These are phyloP conservation scores for Chytriomyces sp. DNA, from an alignment of 192 early-diverging fungal species.

Conservation along the genomic window DNA sequence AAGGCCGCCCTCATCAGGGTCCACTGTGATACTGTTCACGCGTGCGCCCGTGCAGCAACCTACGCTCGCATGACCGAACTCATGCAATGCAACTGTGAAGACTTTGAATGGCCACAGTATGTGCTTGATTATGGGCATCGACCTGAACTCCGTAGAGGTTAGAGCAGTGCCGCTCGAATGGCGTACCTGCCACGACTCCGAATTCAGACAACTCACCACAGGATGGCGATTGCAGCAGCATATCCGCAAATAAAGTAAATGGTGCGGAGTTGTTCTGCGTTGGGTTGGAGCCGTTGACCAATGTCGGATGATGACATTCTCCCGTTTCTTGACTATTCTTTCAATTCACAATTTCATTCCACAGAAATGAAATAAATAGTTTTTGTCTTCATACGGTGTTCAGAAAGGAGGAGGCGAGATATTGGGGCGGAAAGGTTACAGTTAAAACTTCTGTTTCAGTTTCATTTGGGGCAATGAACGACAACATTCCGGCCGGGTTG, in stretches of 20 bases:
- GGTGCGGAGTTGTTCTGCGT: conserved; percentile 43
- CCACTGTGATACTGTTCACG: conserved; percentile 84
- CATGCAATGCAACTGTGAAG: conserved; percentile 80
- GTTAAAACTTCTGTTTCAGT: no score
- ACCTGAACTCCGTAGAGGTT: conserved; percentile 65
- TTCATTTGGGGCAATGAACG: no score
- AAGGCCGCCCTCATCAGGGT: conserved; percentile 91
- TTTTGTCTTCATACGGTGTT: no score
- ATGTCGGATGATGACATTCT: no score
- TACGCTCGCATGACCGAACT: conserved; percentile 91
- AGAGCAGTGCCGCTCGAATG: not conserved
- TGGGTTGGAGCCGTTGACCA: conserved; percentile 28
- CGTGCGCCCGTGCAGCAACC: conserved; percentile 86
- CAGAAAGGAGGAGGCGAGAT: no score
- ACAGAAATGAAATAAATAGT: no score
- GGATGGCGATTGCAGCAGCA: conserved; percentile 25
- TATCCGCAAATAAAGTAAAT: conserved; percentile 57
- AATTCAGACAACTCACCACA: not conserved
- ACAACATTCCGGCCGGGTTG: no score
- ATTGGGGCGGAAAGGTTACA: no score
- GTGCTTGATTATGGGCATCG: conserved; percentile 80
- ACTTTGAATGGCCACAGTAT: conserved; percentile 95
- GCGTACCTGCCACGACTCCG: not conserved
- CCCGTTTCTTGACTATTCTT: no score
- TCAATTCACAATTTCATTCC: no score